Evolutionary conservation across 257 asterid genomes (phyloP).

Genomic region (Solanum bulbocastanum): DNA sequence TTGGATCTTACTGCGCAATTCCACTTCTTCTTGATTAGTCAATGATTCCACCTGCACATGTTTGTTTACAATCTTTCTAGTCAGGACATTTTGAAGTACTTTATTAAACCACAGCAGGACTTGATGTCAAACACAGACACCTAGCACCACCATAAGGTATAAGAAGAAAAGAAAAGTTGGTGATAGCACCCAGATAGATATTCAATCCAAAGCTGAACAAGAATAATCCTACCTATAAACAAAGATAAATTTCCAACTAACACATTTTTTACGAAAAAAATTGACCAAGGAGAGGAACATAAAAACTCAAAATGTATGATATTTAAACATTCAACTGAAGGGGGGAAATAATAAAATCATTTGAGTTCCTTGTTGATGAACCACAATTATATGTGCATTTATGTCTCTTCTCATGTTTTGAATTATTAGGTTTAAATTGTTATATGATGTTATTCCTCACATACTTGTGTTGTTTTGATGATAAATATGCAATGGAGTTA

Average conservation of each 20-base stretch:
- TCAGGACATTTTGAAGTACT: not conserved
- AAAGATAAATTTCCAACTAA: not conserved
- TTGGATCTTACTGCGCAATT: constrained; percentile 83
- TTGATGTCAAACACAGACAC: not conserved
- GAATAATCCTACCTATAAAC: not conserved
- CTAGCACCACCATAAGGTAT: not conserved
- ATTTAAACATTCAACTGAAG: not conserved
- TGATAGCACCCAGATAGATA: not conserved
- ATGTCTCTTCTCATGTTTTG: not conserved
- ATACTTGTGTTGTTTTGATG: not conserved
- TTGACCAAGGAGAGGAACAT: not conserved
- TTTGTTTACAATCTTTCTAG: not conserved
- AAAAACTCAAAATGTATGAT: not conserved
- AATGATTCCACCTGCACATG: constrained; percentile 74
- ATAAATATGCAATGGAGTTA: not conserved
- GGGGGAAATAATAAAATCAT: not conserved
- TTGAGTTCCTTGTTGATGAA: not conserved
- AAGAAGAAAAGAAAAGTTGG: not conserved
- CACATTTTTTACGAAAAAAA: not conserved
- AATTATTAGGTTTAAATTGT: not conserved
- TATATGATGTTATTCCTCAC: not conserved
- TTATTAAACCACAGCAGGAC: not conserved
- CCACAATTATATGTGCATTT: not conserved
- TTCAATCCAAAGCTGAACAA: not conserved
- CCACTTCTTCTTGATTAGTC: constrained; percentile 92